Percentiles rank a stretch among this genome's conserved stretches.
Evolutionary conservation across 257 asterid species (phyloP).

Genomic region (Solanum pennellii): DNA sequence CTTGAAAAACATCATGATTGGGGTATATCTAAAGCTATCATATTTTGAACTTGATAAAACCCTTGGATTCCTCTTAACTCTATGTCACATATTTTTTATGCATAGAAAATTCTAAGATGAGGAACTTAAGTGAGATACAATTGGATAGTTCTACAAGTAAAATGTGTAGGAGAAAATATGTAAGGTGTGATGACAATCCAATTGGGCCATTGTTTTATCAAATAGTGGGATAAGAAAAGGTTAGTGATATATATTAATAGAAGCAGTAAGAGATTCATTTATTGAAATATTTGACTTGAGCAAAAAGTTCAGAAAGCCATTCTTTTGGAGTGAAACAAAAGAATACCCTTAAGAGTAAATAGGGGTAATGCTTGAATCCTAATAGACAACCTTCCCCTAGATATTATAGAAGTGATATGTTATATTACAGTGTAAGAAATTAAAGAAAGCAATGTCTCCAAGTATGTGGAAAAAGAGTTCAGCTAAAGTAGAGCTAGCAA

Average conservation of each 20-base stretch:
- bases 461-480: conserved; percentile 38
- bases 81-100: conserved; percentile 20
- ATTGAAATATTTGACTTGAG: conserved; percentile 22
- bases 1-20: conserved; percentile 27
- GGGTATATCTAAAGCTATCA: conserved; percentile 35
- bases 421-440: conserved; percentile 41
- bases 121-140: conserved; percentile 45
- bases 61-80: neutral
- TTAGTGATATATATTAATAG: neutral
- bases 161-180: conserved; percentile 13
- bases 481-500: conserved; percentile 30
- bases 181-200: conserved; percentile 31
- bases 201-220: conserved; percentile 26
- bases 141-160: conserved; percentile 28
- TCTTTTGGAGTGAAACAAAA: conserved; percentile 27
- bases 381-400: conserved; percentile 25
- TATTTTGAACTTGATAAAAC: neutral
- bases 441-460: conserved; percentile 55
- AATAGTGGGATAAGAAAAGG: no score
- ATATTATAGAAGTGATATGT: conserved; percentile 22
- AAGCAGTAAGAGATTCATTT: neutral
- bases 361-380: conserved; percentile 21
- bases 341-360: conserved; percentile 42
- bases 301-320: conserved; percentile 21
- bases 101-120: conserved; percentile 26